phyloP scores from a whole-genome alignment of 805 yeast genomes.

The Monosporozyma unispora region DNA sequence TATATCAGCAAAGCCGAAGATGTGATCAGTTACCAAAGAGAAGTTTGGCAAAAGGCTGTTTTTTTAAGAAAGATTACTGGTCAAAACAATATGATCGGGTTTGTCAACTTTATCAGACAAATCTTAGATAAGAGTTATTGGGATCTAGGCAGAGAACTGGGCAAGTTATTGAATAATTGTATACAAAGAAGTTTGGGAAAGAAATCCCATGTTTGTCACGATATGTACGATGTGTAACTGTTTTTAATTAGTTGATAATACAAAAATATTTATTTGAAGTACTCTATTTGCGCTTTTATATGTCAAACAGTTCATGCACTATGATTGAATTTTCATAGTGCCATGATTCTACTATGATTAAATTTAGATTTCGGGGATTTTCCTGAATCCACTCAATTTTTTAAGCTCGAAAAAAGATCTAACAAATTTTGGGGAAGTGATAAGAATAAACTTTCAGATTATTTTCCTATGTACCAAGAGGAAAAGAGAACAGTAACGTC shows the following conservation, averaged over 20 bases:
- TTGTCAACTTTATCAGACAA: constrained; percentile 39
- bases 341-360: background rate
- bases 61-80: constrained; percentile 33
- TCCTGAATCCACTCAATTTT: background rate
- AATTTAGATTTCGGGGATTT: background rate
- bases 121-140: constrained; percentile 38
- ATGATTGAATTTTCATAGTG: background rate
- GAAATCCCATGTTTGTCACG: constrained; percentile 37
- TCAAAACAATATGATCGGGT: constrained; percentile 46
- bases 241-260: too few relatives aligned
- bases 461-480: background rate
- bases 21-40: constrained; percentile 34
- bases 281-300: too few relatives aligned
- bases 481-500: background rate
- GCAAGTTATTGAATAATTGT: constrained; percentile 45
- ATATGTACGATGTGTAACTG: constrained; percentile 39
- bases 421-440: background rate
- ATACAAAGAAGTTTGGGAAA: constrained; percentile 46
- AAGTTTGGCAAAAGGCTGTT: constrained; percentile 35
- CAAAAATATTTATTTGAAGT: too few relatives aligned
- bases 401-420: background rate
- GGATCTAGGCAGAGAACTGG: constrained; percentile 50
- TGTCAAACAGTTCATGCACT: background rate
- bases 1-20: constrained; percentile 29
- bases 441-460: background rate